Conservation (phyloP, 352 stramenopile genomes). For the Phytopythium oedochilum region DNA sequence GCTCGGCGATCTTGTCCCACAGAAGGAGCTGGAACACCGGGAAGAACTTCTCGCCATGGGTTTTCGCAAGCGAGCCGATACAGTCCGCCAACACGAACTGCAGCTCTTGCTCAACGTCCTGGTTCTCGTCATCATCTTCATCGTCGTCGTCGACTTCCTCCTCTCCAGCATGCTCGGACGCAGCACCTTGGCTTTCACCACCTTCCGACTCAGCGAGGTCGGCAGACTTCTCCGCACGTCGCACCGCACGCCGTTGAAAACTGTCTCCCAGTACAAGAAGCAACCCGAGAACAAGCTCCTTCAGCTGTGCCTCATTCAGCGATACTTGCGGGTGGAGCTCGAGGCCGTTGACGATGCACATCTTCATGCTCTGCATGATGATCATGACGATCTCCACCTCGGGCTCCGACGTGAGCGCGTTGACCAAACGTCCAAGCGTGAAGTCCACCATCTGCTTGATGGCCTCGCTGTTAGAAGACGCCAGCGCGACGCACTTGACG, state of each 20-base stretch:
- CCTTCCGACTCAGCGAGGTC: constrained; percentile 21
- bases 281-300: constrained; percentile 67
- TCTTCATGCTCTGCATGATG: constrained; percentile 87
- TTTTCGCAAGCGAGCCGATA: constrained; percentile 70
- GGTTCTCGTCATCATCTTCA: constrained; percentile 45
- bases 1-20: constrained; percentile 74
- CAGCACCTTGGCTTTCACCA: constrained; percentile 19
- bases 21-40: constrained; percentile 67
- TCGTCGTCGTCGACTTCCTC: constrained; percentile 26
- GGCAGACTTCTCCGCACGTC: constrained; percentile 25
- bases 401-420: constrained; percentile 74
- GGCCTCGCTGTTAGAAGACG: constrained; percentile 34
- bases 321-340: constrained; percentile 30
- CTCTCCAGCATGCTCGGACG: constrained; percentile 15
- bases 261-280: constrained; percentile 75
- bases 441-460: constrained; percentile 88
- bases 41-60: constrained; percentile 62
- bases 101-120: constrained; percentile 56
- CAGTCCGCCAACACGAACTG: constrained; percentile 80
- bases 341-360: constrained; percentile 48
- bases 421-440: constrained; percentile 65
- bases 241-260: constrained; percentile 70
- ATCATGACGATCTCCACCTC: constrained; percentile 81
- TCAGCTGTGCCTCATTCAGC: constrained; percentile 72
- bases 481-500: constrained; percentile 65